phyloP scores from a whole-genome alignment of 169 alveolate species.

The Plasmodium chabaudi region DNA sequence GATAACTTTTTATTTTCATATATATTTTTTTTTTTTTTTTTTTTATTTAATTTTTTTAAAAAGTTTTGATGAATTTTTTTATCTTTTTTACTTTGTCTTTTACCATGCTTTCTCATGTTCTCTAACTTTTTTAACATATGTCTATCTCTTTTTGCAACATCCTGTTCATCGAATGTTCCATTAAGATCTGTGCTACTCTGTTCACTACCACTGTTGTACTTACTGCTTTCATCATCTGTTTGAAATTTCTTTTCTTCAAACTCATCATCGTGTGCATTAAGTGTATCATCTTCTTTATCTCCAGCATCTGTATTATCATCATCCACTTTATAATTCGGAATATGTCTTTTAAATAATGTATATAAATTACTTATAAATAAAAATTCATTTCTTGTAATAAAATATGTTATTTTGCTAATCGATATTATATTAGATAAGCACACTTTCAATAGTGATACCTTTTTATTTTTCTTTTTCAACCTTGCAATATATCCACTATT shows the following conservation, averaged over 20 bases:
- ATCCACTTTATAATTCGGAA: neutral
- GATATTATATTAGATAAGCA: constrained; percentile 39
- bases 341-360: constrained; percentile 30
- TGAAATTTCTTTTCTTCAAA: constrained; percentile 1
- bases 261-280: neutral
- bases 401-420: constrained; percentile 33
- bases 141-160: constrained; percentile 19
- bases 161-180: neutral
- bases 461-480: constrained; percentile 20
- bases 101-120: constrained; percentile 14
- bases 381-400: constrained; percentile 47
- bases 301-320: neutral
- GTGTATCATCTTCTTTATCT: neutral
- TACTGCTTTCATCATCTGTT: neutral
- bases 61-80: constrained; percentile 1
- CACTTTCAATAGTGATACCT: constrained; percentile 13
- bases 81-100: constrained; percentile 37
- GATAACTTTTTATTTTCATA: constrained; percentile 50
- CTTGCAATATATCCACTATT: neutral
- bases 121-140: constrained; percentile 48
- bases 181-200: neutral
- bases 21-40: constrained; percentile 44
- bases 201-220: neutral
- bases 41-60: constrained; percentile 33
- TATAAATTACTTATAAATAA: constrained; percentile 57